These are phyloP conservation scores for Polytrichum formosum DNA, from an alignment of 225 moss, liverwort and hornwort genomes.

Conservation along the genomic window DNA sequence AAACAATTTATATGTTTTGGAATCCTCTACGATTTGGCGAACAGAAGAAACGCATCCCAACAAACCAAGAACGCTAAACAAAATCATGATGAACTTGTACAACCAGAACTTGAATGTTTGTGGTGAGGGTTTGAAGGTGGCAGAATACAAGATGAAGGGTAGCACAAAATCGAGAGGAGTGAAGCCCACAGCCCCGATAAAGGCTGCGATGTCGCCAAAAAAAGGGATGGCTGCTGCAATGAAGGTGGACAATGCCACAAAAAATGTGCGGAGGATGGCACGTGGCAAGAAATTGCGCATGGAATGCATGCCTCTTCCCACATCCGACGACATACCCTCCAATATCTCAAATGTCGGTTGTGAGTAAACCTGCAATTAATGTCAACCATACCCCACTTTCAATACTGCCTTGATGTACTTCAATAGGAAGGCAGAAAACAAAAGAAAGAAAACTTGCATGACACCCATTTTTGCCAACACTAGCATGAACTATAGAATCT, in stretches of 20 bases:
- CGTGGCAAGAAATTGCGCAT: constrained; percentile 16
- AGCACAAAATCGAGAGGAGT: constrained; percentile 30
- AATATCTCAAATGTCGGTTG: constrained; percentile 36
- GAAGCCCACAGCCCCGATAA: constrained; percentile 38
- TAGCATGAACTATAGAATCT: not conserved
- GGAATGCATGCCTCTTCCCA: constrained; percentile 8
- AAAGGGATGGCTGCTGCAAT: constrained; percentile 17
- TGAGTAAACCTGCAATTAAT: constrained; percentile 21
- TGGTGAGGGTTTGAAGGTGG: constrained; percentile 3
- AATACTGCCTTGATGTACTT: not conserved
- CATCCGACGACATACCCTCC: constrained; percentile 16
- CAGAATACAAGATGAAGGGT: constrained; percentile 12
- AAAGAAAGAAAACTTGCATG: not conserved
- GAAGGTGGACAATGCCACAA: constrained; percentile 15
- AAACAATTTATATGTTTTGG: constrained; percentile 26
- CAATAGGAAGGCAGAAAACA: too few species aligned
- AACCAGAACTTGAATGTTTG: constrained; percentile 14
- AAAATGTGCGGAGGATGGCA: constrained; percentile 12
- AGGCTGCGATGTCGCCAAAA: constrained; percentile 18
- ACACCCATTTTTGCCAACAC: not conserved
- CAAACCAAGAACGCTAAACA: constrained; percentile 12
- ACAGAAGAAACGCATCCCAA: constrained; percentile 28
- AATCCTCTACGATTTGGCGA: constrained; percentile 20
- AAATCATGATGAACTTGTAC: constrained; percentile 2
- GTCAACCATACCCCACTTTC: not conserved